Base-by-base conservation (phyloP, 2,329 filamentous ascomycete species). In the Calonectria pseudoreteaudii region DNA sequence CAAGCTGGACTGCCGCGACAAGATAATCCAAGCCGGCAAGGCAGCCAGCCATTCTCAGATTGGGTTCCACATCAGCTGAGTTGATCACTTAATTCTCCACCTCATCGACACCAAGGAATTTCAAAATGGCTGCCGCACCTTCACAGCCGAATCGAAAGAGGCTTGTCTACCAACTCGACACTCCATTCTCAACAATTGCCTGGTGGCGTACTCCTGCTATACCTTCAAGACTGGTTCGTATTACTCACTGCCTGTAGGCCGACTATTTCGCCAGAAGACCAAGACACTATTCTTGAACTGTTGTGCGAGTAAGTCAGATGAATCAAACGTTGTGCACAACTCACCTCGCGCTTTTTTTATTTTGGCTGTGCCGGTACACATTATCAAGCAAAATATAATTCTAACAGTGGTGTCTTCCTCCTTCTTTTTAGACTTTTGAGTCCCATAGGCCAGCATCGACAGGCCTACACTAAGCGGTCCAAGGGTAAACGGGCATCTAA, bases 241-340 rank as follows among this genome's bases (percentile, higher is more conserved):
- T n/a, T 11, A 14, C 71, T 79, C 16, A 80, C 60, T 38, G 4
- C 0, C 5, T 60, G 23, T 7, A 95, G 93, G 92, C 93, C 93
- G 10, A 83, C 87, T 52, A 87, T 94, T 53, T 86, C 87, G 2
- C 80, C 84, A 23, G 85, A 90, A 64, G 87, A 94, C 67, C 92
- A 94, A 82, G 89, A 92, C 66, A 87, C 88, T 5, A 92, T 94
- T 47, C 81, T 94, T 13, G 92, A 94, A 75, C 86, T 95, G 64
- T 86, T 94, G 7, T 93, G 90, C 89, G 89, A 87, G 93, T 94
- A 87, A 72, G 83, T 77, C 53, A 64, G 30, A 34, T 16, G 18
- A 6, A 50, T 34, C 26, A 62, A 62, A 26, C 41, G 13, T n/a
- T 38, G 56, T 18, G 67, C n/a, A 47, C 41, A 60, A 47, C 36